phyloP scores from a whole-genome alignment of 768 basidiomycete genomes.

The Boletus edulis region DNA sequence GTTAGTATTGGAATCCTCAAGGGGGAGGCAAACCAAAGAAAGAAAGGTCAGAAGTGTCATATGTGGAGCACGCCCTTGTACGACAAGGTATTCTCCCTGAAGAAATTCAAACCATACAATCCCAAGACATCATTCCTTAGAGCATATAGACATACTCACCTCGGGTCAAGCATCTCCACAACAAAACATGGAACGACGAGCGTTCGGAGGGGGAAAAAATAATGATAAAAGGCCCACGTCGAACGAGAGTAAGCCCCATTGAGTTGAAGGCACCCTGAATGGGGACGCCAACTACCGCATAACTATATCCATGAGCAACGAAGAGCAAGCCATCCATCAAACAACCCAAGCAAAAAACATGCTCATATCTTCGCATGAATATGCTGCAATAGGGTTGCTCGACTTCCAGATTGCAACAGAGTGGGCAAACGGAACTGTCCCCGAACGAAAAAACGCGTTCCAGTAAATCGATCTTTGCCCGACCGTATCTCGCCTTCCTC shows the following conservation, averaged over 20 bases:
- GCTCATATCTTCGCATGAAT: constrained; percentile 79
- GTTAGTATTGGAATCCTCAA: constrained; percentile 7
- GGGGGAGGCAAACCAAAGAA: neutral
- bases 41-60: constrained; percentile 47
- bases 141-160: constrained; percentile 25
- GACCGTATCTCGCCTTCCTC: constrained; percentile 48
- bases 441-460: constrained; percentile 15
- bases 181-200: constrained; percentile 45
- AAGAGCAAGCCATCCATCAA: constrained; percentile 37
- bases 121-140: constrained; percentile 52
- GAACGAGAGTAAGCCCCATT: constrained; percentile 91
- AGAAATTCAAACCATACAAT: constrained; percentile 76
- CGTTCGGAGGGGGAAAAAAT: constrained; percentile 57
- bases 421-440: constrained; percentile 46
- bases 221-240: constrained; percentile 39
- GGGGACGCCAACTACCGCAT: constrained; percentile 67
- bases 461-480: constrained; percentile 49
- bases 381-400: constrained; percentile 39
- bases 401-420: constrained; percentile 49
- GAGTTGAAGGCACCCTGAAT: constrained; percentile 55
- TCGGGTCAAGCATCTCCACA: neutral
- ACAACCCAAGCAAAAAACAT: constrained; percentile 45
- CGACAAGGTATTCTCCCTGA: constrained; percentile 77
- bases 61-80: constrained; percentile 70
- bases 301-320: constrained; percentile 88